These are phyloP conservation scores for Penicillium coffeae DNA, from an alignment of 495 filamentous ascomycete species.

Conservation along the genomic window DNA sequence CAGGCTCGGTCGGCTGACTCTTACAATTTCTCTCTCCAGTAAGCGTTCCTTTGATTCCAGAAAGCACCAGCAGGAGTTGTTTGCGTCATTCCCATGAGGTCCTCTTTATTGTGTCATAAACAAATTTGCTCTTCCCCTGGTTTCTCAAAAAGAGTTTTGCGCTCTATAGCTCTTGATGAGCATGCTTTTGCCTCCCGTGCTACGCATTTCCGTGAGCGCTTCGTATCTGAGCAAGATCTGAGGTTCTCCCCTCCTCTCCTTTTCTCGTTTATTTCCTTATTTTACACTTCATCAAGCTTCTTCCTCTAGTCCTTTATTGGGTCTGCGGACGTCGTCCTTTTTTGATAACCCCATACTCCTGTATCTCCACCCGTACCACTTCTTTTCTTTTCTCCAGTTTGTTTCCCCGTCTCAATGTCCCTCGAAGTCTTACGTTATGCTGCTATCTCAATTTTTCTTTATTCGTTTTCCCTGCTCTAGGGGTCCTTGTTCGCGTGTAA, in stretches of 20 bases:
- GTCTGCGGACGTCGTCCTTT: not conserved
- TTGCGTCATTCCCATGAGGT: slow-evolving; percentile 45
- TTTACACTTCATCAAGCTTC: not conserved
- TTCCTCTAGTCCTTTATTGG: not conserved
- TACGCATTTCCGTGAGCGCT: slow-evolving; percentile 49
- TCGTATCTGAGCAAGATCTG: slow-evolving; percentile 43
- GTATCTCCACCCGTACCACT: slow-evolving; percentile 7
- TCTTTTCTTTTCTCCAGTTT: slow-evolving; percentile 8
- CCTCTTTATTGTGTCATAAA: slow-evolving; percentile 35
- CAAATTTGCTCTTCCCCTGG: slow-evolving; percentile 35
- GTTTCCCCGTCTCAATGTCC: slow-evolving; percentile 8
- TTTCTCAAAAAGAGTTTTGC: slow-evolving; percentile 28
- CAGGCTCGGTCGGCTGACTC: slow-evolving; percentile 33
- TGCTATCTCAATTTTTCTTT: slow-evolving; percentile 12
- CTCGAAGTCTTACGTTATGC: slow-evolving; percentile 11
- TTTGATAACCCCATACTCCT: not conserved
- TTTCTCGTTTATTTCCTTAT: slow-evolving; percentile 4
- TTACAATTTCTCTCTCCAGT: slow-evolving; percentile 27
- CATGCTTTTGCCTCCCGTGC: slow-evolving; percentile 39
- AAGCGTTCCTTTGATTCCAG: slow-evolving; percentile 43
- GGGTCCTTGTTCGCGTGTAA: slow-evolving; percentile 38
- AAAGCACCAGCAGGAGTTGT: slow-evolving; percentile 48
- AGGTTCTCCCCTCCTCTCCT: slow-evolving; percentile 23
- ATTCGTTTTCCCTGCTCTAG: slow-evolving; percentile 20
- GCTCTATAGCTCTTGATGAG: slow-evolving; percentile 47